phyloP scores from a whole-genome alignment of 805 yeast species.

The Sugiyamaella marilandica region DNA sequence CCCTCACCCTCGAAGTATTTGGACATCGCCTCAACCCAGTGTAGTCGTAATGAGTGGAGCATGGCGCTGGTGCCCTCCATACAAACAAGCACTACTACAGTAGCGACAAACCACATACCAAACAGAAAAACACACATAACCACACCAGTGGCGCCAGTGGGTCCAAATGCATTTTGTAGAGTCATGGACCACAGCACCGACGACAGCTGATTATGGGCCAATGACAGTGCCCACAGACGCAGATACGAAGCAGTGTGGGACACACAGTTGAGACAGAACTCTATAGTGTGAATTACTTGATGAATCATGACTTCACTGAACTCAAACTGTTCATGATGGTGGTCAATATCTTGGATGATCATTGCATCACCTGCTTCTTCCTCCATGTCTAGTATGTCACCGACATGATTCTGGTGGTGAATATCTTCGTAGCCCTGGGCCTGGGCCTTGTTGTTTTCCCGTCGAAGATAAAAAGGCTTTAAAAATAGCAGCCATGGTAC shows the following conservation, averaged over 20 bases:
- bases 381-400: slow-evolving; percentile 27
- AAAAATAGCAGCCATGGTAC: slow-evolving; percentile 88
- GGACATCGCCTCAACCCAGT: slow-evolving; percentile 99
- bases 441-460: slow-evolving; percentile 44
- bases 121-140: slow-evolving; percentile 69
- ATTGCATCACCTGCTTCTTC: slow-evolving; percentile 30
- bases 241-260: slow-evolving; percentile 96
- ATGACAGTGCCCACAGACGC: slow-evolving; percentile 93
- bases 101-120: slow-evolving; percentile 91
- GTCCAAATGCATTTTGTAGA: slow-evolving; percentile 69
- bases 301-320: slow-evolving; percentile 95
- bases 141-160: slow-evolving; percentile 62
- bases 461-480: slow-evolving; percentile 72
- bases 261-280: slow-evolving; percentile 93
- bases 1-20: slow-evolving; percentile 98
- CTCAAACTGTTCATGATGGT: slow-evolving; percentile 50
- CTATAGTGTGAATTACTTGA: slow-evolving; percentile 96
- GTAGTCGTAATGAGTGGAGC: slow-evolving; percentile 94
- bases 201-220: slow-evolving; percentile 95
- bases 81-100: slow-evolving; percentile 84
- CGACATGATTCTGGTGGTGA: slow-evolving; percentile 37
- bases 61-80: slow-evolving; percentile 99
- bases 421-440: slow-evolving; percentile 52
- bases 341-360: slow-evolving; percentile 34
- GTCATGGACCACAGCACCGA: slow-evolving; percentile 96